Evolutionary conservation across 805 yeast species (phyloP).

Genomic region (Starmerella potacharoeniae): DNA sequence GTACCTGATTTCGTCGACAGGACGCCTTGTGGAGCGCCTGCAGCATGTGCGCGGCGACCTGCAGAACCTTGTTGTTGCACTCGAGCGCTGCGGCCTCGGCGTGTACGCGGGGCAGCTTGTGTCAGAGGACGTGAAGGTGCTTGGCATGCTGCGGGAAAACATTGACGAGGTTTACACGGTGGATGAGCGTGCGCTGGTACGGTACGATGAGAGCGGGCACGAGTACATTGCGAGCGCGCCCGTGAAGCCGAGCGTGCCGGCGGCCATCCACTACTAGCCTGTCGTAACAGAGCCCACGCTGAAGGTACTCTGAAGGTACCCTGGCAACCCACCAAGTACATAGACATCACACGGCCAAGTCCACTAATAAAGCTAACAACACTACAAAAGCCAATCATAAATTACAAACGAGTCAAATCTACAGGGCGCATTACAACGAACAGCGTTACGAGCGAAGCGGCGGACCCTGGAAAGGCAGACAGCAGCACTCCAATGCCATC

Average conservation of each 20-base stretch:
- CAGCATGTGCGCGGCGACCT: conserved; percentile 68
- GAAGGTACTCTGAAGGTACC: too few relatives aligned
- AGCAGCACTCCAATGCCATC: too few relatives aligned
- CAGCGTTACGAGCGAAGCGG: too few relatives aligned
- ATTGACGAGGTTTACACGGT: conserved; percentile 67
- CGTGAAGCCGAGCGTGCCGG: conserved; percentile 16
- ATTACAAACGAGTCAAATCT: too few relatives aligned
- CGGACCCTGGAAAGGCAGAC: too few relatives aligned
- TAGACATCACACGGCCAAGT: too few relatives aligned
- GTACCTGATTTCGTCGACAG: conserved; percentile 75
- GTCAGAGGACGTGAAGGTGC: conserved; percentile 47
- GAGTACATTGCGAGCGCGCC: conserved; percentile 48
- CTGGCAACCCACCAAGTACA: too few relatives aligned
- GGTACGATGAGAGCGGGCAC: conserved; percentile 81
- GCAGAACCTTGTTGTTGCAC: conserved; percentile 55
- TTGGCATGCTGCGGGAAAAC: conserved; percentile 45
- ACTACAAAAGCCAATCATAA: too few relatives aligned
- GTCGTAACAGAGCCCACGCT: too few relatives aligned
- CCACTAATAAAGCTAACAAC: too few relatives aligned
- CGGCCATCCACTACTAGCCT: not conserved
- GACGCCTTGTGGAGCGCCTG: conserved; percentile 75
- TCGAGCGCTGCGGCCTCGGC: conserved; percentile 57
- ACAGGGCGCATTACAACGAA: too few relatives aligned
- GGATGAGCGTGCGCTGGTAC: conserved; percentile 76
- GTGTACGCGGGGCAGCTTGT: conserved; percentile 79